Base-by-base conservation (phyloP, 352 stramenopile species). In the Peronospora belbahrii region DNA sequence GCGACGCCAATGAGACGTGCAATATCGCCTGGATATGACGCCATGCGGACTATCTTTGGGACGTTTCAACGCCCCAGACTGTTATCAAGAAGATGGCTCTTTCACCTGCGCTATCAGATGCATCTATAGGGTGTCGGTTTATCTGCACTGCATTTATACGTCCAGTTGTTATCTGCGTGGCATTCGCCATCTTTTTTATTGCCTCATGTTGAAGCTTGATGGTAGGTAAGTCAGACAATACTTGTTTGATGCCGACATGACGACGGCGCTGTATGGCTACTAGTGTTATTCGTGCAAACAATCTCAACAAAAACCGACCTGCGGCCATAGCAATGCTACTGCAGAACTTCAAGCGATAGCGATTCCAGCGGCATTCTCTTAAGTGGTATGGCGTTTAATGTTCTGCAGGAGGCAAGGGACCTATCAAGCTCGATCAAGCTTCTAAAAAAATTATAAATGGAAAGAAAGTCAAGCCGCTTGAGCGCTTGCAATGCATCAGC, bases 1-100 rank as follows among this genome's bases (percentile, higher is more conserved):
- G 38, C 35, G 30, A 35, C 46, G 22, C 51, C 47, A 56, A 39
- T 6, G 23, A 42, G 33, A 24, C 4, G 13, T 9, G n/a, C n/a
- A n/a, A n/a, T n/a, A n/a, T n/a, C n/a, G n/a, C n/a, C n/a, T n/a
- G 52, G 32, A 61, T 43, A 32, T 41, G 39, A 15, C 32, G 14
- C 8, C 7, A 2, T 4, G n/a, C 30, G 28, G 40, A 52, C 48
- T 15, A 62, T 56, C 38, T 47, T 27, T 56, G 37, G 23, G 20
- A 45, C 38, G 25, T 50, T n/a, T 25, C 51, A 59, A 48, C 51
- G 19, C 37, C 30, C n/a, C 44, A 60, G 44, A 14, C 14, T 60
- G 52, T 55, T 60, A 50, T 40, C 44, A 24, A 60, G 52, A 60
- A 60, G 30, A 27, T 48, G 18, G 36, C 34, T 28, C 30, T 36